Conservation (phyloP, 768 basidiomycete species). For the Lactarius akahatsu region DNA sequence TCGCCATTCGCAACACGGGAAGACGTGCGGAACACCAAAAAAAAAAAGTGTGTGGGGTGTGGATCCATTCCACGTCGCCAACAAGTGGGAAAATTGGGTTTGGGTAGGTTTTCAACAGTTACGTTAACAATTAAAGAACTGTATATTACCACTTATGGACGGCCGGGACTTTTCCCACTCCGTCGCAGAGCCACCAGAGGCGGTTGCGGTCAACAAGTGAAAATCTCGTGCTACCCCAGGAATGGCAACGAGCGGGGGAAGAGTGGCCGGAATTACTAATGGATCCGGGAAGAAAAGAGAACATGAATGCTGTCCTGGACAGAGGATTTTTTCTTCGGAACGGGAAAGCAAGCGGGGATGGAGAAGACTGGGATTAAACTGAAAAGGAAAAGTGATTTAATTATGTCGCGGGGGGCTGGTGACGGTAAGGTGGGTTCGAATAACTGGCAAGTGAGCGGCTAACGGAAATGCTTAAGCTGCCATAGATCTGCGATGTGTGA, state of each 20-base stretch:
- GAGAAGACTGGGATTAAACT: conserved; percentile 9
- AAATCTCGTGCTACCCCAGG: conserved; percentile 28
- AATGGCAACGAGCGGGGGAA: conserved; percentile 24
- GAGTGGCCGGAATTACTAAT: conserved; percentile 6
- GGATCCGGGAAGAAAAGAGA: conserved; percentile 13
- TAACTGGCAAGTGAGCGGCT: conserved; percentile 24
- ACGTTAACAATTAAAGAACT: conserved; percentile 23
- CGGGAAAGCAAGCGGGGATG: conserved; percentile 26
- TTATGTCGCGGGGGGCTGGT: conserved; percentile 19
- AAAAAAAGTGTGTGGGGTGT: conserved; percentile 12
- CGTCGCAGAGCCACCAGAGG: conserved; percentile 7
- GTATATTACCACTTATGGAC: conserved; percentile 22
- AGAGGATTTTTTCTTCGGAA: conserved; percentile 20
- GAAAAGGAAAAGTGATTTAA: conserved; percentile 28
- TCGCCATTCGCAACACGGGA: conserved; percentile 22
- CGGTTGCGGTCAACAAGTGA: conserved; percentile 11
- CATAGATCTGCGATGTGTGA: conserved; percentile 27
- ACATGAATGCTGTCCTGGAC: conserved; percentile 23
- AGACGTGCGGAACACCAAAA: conserved; percentile 13
- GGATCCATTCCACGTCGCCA: conserved; percentile 26
- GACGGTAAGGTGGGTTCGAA: conserved; percentile 25
- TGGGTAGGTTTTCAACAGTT: conserved; percentile 13
- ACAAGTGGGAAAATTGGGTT: conserved; percentile 7
- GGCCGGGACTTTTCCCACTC: conserved; percentile 21
- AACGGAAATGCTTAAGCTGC: conserved; percentile 29